Conservation (phyloP, 495 filamentous ascomycete genomes). For the Penicillium salamii region DNA sequence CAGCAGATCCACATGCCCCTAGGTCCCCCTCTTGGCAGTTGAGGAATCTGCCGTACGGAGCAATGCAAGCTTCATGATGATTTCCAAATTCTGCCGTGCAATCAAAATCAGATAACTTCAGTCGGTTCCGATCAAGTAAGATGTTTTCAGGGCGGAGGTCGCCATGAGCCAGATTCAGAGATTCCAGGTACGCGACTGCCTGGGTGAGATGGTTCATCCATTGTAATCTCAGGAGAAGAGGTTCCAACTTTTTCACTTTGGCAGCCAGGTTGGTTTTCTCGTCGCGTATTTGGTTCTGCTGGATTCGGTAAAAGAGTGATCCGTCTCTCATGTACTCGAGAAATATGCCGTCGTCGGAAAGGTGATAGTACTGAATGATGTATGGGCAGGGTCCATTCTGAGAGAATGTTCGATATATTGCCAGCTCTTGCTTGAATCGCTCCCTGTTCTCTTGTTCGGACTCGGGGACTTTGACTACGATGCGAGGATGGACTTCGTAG, state of each 20-base stretch:
- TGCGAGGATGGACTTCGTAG: constrained; percentile 35
- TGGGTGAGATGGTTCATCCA: constrained; percentile 39
- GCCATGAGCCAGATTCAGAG: constrained; percentile 33
- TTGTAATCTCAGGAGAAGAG: constrained; percentile 25
- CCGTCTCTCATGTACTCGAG: background rate
- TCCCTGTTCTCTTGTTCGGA: constrained; percentile 26
- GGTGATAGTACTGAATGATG: no score
- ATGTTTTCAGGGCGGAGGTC: constrained; percentile 33
- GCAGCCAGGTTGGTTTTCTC: constrained; percentile 22
- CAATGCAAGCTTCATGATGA: constrained; percentile 24
- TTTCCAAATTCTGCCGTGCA: constrained; percentile 26
- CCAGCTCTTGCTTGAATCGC: constrained; percentile 29
- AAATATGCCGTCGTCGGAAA: no score
- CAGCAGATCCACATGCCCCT: constrained; percentile 24
- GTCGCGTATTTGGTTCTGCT: constrained; percentile 7
- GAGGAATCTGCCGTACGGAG: constrained; percentile 28
- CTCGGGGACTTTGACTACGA: constrained; percentile 37
- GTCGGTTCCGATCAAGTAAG: constrained; percentile 22
- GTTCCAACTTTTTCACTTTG: constrained; percentile 31
- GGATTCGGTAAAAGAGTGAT: constrained; percentile 7
- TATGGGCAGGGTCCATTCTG: constrained; percentile 14
- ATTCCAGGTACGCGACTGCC: constrained; percentile 39
- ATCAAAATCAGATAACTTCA: constrained; percentile 28
- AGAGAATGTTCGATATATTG: constrained; percentile 28
- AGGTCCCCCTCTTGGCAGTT: constrained; percentile 21